Conservation (phyloP, 352 stramenopile species). For the Halophytophthora polymorphica region DNA sequence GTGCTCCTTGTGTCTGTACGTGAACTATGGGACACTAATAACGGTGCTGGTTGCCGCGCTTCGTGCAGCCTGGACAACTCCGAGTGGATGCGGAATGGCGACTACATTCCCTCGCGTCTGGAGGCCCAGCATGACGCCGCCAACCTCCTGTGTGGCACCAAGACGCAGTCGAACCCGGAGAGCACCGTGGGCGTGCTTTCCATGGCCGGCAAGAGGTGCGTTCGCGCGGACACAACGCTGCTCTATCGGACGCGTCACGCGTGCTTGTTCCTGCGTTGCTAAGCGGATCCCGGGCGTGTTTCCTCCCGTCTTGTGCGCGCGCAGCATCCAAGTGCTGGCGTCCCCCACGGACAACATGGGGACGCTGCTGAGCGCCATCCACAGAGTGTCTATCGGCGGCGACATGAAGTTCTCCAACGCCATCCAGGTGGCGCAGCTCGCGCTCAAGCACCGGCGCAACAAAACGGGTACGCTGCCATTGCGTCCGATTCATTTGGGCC, state of each 20-base stretch:
- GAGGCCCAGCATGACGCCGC: conserved; percentile 98
- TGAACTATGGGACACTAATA: conserved; percentile 2
- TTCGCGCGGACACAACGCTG: not conserved
- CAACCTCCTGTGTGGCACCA: conserved; percentile 96
- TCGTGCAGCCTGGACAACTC: conserved; percentile 92
- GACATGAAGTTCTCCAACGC: conserved; percentile 93
- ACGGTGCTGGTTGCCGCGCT: conserved; percentile 7
- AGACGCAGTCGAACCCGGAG: conserved; percentile 98
- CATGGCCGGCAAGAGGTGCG: conserved; percentile 89
- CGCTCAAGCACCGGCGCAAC: conserved; percentile 98
- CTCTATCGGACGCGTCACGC: not conserved
- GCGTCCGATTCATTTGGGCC: not conserved
- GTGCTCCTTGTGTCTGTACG: not conserved
- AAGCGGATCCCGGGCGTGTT: not conserved
- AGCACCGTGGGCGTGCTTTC: conserved; percentile 97
- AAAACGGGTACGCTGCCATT: conserved; percentile 88
- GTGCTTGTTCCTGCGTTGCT: not conserved
- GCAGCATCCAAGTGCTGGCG: conserved; percentile 91
- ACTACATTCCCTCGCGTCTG: conserved; percentile 98
- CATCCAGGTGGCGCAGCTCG: conserved; percentile 96
- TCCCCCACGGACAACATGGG: conserved; percentile 98
- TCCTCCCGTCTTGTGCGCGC: conserved; percentile 1
- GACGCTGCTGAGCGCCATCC: conserved; percentile 94
- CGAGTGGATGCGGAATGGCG: conserved; percentile 98
- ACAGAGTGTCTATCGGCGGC: conserved; percentile 89